Base-by-base conservation (phyloP, 805 yeast species). In the Starmerella tilneyi region DNA sequence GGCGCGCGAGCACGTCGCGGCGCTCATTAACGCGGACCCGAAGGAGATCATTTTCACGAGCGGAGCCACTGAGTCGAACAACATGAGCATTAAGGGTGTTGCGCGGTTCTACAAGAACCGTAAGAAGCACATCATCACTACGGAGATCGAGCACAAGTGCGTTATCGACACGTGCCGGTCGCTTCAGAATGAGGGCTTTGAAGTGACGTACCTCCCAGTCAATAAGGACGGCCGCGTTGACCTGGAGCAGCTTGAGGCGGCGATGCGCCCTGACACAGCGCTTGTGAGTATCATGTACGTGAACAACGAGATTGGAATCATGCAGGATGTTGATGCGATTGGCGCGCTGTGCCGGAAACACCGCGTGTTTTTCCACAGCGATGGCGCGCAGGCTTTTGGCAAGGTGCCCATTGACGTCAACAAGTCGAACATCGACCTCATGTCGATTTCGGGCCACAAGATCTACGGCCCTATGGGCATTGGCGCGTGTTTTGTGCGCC, bases 141-240 rank as follows among this genome's bases (percentile, higher is more conserved):
- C 94, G 2, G 94, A 86, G 65, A 92, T 97, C 1, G 99, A 92
- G 66, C 99, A 92, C 68, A 92, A 92, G 69, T 92, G 99, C 73
- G 96, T 92, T n/a, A 70, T 92, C 64, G 98, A 92, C 63, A 84
- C 96, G 11, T 88, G 94, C 54, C 78, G 98, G 59, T 84, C 84
- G 59, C 69, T 92, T 71, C 94, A 86, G 62, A 96, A 86, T 63
- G 97, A 92, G 62, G 98, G 97, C 0, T 89, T 83, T 58, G 97
- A 92, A 12, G 89, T 92, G 31, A 92, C 98, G 2, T 92, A 86
- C 62, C 72, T 92, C 55, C 86, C 88, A 12, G 98, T 92, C 20
- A 71, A 71, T 56, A 62, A 71, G 35, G 83, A 85, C 58, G 98
- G 98, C 1, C 71, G 89, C 53, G 72, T 92, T 47, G 74, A 75